These are phyloP conservation scores for Raddia distichophylla DNA, from an alignment of 176 grass and related monocot genomes.

Conservation along the genomic window DNA sequence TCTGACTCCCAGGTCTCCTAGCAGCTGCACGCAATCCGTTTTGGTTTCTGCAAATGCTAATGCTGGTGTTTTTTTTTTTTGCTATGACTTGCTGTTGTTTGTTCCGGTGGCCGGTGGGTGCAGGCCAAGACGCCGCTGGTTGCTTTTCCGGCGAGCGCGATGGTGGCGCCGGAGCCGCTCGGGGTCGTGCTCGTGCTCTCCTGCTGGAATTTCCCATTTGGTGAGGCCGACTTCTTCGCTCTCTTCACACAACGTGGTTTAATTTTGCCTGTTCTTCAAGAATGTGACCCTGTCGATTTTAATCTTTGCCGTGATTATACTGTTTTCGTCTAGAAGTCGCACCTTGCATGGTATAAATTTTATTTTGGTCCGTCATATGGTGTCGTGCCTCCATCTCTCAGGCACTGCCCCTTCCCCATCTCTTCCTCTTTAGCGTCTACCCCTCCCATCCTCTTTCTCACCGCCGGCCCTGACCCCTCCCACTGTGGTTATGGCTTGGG, in stretches of 20 bases:
- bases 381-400: too few species aligned
- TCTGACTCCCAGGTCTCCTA: not conserved
- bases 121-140: conserved; percentile 55
- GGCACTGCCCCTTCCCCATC: too few species aligned
- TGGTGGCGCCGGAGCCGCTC: conserved; percentile 75
- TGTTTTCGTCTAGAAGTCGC: too few species aligned
- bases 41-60: not conserved
- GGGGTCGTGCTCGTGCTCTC: conserved; percentile 80
- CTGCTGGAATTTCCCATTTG: conserved; percentile 81
- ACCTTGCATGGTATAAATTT: too few species aligned
- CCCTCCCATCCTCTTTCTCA: too few species aligned
- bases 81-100: not conserved
- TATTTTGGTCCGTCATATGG: too few species aligned
- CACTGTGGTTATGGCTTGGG: too few species aligned
- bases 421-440: too few species aligned
- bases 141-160: conserved; percentile 66
- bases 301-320: not conserved
- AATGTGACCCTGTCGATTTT: not conserved
- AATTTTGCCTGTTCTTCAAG: not conserved
- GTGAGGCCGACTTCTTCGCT: conserved; percentile 9
- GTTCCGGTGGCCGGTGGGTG: not conserved
- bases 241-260: not conserved
- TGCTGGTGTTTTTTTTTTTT: not conserved
- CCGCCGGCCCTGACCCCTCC: too few species aligned
- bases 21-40: not conserved